Evolutionary conservation across 371 early-diverging fungal species (phyloP).

Genomic region (Mortierella sp.): DNA sequence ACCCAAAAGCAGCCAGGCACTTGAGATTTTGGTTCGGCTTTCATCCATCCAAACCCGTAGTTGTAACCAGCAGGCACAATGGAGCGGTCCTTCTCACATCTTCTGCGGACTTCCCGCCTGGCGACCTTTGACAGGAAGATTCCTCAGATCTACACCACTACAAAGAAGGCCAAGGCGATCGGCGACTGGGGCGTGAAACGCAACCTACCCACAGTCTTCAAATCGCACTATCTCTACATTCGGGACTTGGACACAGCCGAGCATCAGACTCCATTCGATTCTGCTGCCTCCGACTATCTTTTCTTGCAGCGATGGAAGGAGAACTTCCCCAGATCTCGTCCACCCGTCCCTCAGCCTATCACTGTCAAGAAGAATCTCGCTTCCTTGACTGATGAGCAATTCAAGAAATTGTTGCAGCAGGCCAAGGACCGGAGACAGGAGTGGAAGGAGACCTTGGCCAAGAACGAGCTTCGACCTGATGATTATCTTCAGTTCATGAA

Average conservation of each 20-base stretch:
- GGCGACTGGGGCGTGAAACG: constrained; percentile 88
- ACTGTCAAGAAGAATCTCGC: constrained; percentile 50
- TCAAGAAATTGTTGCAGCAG: constrained; percentile 65
- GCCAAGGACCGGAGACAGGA: constrained; percentile 58
- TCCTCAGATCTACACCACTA: constrained; percentile 78
- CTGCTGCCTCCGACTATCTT: constrained; percentile 62
- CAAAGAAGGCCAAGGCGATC: constrained; percentile 56
- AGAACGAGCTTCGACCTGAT: constrained; percentile 48
- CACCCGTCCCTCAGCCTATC: constrained; percentile 57
- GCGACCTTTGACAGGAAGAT: constrained; percentile 76
- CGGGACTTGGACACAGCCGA: constrained; percentile 76
- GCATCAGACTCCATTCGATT: constrained; percentile 78
- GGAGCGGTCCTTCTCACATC: constrained; percentile 77
- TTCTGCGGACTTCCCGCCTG: constrained; percentile 77
- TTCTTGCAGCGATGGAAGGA: constrained; percentile 75
- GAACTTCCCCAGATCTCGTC: constrained; percentile 72
- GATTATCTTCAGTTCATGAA: constrained; percentile 59
- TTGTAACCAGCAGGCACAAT: constrained; percentile 44
- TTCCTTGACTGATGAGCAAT: constrained; percentile 68
- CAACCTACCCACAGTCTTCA: constrained; percentile 71
- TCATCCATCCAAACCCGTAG: too few species aligned
- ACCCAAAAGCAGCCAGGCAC: too few species aligned
- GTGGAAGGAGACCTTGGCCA: constrained; percentile 62
- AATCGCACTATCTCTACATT: constrained; percentile 68
- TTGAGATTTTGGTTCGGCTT: too few species aligned